Evolutionary conservation across 345 rosid species (phyloP).

Genomic region (Syzygium grande): DNA sequence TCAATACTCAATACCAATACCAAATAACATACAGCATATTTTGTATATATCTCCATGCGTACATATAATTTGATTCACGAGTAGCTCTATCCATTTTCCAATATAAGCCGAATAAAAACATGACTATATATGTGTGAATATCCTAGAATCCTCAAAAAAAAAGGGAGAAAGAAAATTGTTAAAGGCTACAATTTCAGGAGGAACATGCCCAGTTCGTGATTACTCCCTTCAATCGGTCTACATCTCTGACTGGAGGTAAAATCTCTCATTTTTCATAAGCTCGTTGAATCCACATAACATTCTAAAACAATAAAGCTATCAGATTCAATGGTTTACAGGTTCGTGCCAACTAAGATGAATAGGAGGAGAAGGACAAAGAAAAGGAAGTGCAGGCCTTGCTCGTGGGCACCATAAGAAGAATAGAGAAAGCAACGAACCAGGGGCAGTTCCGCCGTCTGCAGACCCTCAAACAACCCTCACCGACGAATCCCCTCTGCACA

Average conservation of each 20-base stretch:
- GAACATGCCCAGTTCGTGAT: neutral
- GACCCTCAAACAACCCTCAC: neutral
- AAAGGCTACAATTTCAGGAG: neutral
- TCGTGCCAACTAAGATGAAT: neutral
- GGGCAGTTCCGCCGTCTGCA: fast-evolving
- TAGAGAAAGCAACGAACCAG: neutral
- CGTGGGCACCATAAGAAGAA: neutral
- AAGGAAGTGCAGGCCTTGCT: neutral
- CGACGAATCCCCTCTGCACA: neutral
- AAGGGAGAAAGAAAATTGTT: neutral
- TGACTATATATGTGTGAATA: neutral
- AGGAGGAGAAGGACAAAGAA: neutral
- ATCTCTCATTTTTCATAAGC: no score
- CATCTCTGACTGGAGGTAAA: neutral
- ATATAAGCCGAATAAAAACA: neutral
- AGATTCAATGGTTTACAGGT: neutral
- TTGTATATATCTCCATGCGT: neutral
- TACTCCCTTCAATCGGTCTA: neutral
- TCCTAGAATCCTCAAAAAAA: neutral
- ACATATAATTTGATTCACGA: neutral
- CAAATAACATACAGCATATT: neutral
- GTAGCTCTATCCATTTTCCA: neutral
- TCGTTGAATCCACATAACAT: neutral
- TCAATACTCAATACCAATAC: neutral
- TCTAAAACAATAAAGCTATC: neutral